phyloP scores from a whole-genome alignment of 495 filamentous ascomycete species.

The Aspergillus coremiiformis region DNA sequence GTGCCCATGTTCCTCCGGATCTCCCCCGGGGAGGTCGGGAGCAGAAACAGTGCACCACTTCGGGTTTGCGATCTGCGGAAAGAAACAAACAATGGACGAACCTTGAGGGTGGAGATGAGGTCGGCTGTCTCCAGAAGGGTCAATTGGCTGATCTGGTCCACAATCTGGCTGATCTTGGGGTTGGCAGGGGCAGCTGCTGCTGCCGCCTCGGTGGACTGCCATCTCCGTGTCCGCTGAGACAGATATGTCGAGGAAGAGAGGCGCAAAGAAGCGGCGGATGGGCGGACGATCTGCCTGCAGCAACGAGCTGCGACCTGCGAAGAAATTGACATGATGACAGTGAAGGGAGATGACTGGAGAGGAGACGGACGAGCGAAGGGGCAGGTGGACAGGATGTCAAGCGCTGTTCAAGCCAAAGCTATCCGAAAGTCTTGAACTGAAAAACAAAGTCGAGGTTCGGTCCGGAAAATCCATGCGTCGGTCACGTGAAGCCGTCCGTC shows the following conservation, averaged over 20 bases:
- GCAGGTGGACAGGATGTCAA: background rate
- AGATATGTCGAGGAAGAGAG: constrained; percentile 39
- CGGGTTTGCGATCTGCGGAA: background rate
- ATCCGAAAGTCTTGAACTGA: constrained; percentile 14
- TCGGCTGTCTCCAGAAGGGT: constrained; percentile 96
- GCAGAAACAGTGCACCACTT: background rate
- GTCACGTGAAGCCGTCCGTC: constrained; percentile 27
- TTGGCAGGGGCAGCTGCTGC: constrained; percentile 53
- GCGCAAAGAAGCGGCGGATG: constrained; percentile 35
- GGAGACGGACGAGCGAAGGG: constrained; percentile 8
- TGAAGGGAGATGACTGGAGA: constrained; percentile 1
- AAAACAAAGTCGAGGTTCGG: constrained; percentile 26
- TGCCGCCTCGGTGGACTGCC: constrained; percentile 51
- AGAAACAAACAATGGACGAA: constrained; percentile 26
- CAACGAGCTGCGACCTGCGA: constrained; percentile 39
- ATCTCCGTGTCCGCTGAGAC: constrained; percentile 39
- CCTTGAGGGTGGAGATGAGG: constrained; percentile 87
- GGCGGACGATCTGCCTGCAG: constrained; percentile 43
- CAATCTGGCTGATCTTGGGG: constrained; percentile 86
- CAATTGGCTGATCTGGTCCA: constrained; percentile 97
- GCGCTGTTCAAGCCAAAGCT: constrained; percentile 9
- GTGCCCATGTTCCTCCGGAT: background rate
- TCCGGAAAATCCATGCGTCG: constrained; percentile 31
- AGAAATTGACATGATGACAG: constrained; percentile 36
- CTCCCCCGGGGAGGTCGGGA: background rate